These are phyloP conservation scores for Apostasia shenzhenica DNA, from an alignment of 106 monocot genomes.

Conservation along the genomic window DNA sequence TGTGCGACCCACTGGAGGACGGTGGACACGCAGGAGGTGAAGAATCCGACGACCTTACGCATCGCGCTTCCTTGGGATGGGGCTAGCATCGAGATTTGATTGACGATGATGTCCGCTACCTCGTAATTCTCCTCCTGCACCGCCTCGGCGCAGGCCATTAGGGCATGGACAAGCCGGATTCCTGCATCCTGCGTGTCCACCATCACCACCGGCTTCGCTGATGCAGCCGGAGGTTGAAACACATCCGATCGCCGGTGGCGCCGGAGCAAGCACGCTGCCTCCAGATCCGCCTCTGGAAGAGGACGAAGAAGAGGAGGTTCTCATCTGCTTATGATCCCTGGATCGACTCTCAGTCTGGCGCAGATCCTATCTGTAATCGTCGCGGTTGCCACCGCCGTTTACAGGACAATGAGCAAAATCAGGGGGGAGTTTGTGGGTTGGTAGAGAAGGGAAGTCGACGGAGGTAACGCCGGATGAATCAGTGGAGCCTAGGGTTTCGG, in stretches of 20 bases:
- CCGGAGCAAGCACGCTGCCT: background rate
- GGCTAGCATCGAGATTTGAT: slow-evolving; percentile 46
- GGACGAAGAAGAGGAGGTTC: slow-evolving; percentile 18
- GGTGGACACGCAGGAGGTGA: no score
- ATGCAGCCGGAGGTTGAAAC: background rate
- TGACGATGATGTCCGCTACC: slow-evolving; percentile 47
- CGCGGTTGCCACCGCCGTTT: background rate
- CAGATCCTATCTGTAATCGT: background rate
- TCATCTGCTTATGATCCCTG: slow-evolving; percentile 38
- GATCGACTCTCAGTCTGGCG: background rate
- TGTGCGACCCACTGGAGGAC: no score
- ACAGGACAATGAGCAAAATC: no score
- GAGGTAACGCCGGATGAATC: background rate
- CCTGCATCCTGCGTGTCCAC: slow-evolving; percentile 63
- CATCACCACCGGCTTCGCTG: slow-evolving; percentile 19
- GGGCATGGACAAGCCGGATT: slow-evolving; percentile 52
- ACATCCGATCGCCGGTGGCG: background rate
- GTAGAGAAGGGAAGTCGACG: no score
- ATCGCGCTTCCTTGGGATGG: slow-evolving; percentile 58
- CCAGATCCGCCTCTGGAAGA: slow-evolving; percentile 2
- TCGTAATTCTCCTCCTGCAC: slow-evolving; percentile 50
- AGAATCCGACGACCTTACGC: slow-evolving; percentile 65
- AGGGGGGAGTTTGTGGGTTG: no score
- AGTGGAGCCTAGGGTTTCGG: background rate
- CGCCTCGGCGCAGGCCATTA: slow-evolving; percentile 68